Base-by-base conservation (phyloP, 257 asterid genomes). In the Solanum chiquidenum region DNA sequence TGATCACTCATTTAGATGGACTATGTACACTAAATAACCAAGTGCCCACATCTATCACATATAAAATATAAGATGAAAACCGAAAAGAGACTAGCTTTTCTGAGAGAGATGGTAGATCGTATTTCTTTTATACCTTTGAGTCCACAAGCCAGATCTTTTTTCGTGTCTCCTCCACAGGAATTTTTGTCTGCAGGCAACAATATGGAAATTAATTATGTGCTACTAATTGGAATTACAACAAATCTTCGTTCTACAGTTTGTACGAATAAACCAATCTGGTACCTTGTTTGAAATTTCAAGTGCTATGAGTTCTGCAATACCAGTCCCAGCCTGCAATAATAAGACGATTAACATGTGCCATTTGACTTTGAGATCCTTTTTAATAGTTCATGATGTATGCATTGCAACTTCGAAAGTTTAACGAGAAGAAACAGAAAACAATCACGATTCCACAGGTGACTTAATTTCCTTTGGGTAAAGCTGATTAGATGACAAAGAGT, bases 251-350 rank as follows among this genome's bases (percentile, higher is more conserved):
- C 42, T 80, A 80, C 29, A 80, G 84, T 80, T 49, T 27, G 66
- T 18, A 29, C 3, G n/a, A 80, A 29, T 46, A 16, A 80, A 49
- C 10, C 27, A 44, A 46, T 80, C 18, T 46, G 40, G 29, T 72
- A 96, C 99, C 98, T 94, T 93, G 88, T 95, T 96, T 34, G 98
- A 96, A 84, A 96, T 95, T 91, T 97, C 99, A 89, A 95, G 98
- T 86, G 99, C 99, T 88, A 97, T 95, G 76, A 97, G 98, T 91
- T 97, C 98, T 27, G 99, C 99, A 84, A 97, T 97, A 86, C 99
- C 98, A 52, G 98, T 97, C 86, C 99, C 99, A 88, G 99, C 99
- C 99, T 97, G 94, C 93, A 93, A 87, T 87, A 49, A 90, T 69
- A 86, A 52, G 86, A 79, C 11, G 62, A 86, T 20, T n/a, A 75